Evolutionary conservation across 2,329 filamentous ascomycete species (phyloP), one percentile per base, ranked within the genome.

Genomic region (Tolypocladium tundrense): DNA sequence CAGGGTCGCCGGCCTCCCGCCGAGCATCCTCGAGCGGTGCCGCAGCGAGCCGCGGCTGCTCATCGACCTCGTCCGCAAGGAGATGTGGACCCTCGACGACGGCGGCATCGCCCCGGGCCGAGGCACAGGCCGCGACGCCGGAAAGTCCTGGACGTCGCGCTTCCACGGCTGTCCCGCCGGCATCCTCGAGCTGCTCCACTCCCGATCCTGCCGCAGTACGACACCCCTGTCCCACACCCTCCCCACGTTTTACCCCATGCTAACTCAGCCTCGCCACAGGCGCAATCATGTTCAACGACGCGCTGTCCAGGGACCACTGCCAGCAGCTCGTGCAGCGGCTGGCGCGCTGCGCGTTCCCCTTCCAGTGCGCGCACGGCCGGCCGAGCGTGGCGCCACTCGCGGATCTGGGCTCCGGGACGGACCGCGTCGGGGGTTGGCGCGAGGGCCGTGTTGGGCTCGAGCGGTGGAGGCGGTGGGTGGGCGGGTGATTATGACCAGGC

Each of bases 281-380:
- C 41, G 88, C 90, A 2, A 85, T 94, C 68, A 93, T 92, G 88
- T 95, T 95, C 72, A 93, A 93, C 64, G 90, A 95, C 65, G 67
- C 73, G 7, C 72, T 94, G 9, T 77, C 76, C 0, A 61, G 68
- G 0, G 70, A 76, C 0, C 79, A 90, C 61, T 93, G 90, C 63
- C 63, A 72, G 11, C 67, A 70, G 0, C 70, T 94, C 40, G 69
- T 93, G 0, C 60, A 57, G 1, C 76, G 77, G 3, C 72, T 94
- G n/a, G 78, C 80, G 0, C 67, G 65, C 0, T 91, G 88, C 63
- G 78, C 77, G 0, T 90, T 93, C 61, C 90, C 90, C 0, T 94
- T 94, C 63, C 86, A 90, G 67, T 95, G 90, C 70, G 90, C 90
- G 1, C 90, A 95, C 75, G 90, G 90, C 0, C 77, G 86, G 56